phyloP scores from a whole-genome alignment of 2,329 filamentous ascomycete species.

The Sporothrix euskadiensis region DNA sequence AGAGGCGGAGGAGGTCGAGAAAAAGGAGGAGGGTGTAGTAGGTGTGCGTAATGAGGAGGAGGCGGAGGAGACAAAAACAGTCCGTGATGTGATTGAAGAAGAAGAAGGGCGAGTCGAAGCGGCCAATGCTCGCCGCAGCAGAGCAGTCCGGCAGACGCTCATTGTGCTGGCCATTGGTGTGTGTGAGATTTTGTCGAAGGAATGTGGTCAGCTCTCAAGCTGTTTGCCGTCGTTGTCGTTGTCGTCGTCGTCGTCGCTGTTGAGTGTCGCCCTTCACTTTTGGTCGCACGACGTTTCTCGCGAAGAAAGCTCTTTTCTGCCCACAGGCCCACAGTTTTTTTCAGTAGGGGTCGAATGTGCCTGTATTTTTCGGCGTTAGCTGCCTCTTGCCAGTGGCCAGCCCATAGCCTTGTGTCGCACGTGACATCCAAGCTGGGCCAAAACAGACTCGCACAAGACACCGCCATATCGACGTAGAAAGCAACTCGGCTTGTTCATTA shows the following conservation, averaged over 20 bases:
- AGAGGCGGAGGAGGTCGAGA: constrained; percentile 35
- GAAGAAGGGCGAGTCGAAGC: constrained; percentile 39
- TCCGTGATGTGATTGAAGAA: constrained; percentile 35
- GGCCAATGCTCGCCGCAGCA: constrained; percentile 51
- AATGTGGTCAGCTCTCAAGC: neutral
- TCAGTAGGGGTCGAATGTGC: neutral
- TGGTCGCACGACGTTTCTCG: constrained; percentile 13
- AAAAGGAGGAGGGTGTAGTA: constrained; percentile 42
- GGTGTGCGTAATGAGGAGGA: constrained; percentile 36
- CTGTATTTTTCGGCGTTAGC: constrained; percentile 19
- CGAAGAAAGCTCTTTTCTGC: constrained; percentile 17
- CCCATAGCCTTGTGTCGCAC: constrained; percentile 4
- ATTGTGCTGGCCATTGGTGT: constrained; percentile 33
- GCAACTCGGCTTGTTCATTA: fast-evolving
- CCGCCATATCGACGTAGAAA: neutral
- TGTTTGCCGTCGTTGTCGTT: neutral
- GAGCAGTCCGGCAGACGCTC: constrained; percentile 52
- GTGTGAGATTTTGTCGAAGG: neutral
- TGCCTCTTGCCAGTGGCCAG: neutral
- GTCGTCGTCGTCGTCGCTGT: neutral
- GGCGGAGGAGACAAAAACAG: neutral
- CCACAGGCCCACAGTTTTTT: constrained; percentile 13
- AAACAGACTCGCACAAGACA: neutral
- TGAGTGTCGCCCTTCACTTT: neutral
- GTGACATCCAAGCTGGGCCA: neutral